Evolutionary conservation across 305 asterid species (phyloP), one percentile per base, ranked within the genome.

Genomic region (Salvia sclarea): DNA sequence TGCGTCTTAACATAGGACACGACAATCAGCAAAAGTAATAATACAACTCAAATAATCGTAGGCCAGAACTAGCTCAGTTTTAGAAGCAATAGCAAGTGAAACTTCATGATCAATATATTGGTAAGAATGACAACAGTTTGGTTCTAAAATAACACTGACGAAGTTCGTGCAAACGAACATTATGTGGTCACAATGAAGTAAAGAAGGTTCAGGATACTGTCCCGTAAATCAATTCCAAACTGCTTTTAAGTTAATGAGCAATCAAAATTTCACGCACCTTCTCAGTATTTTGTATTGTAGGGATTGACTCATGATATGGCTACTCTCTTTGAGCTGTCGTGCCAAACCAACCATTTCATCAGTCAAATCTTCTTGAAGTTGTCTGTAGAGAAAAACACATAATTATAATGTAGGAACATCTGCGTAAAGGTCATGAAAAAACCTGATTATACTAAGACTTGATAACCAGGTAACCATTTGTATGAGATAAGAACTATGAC

Each of bases 331-430:
- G 47, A 94, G 93, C 71, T 94, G 90, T 20, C 91, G 80, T 0
- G 96, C 97, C 81, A 94, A 85, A 64, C 65, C 83, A 75, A 87
- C 97, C 96, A 94, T 89, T 81, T 91, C 99, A 81, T 91, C 96
- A 0, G 95, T 91, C 83, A 94, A 79, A 72, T 85, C 89, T 69
- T 91, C 99, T 81, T 94, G 97, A 69, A 91, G 95, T 76, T 79
- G 90, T 82, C 99, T 91, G 95, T 45, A 54, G 43, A 69, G 47
- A 76, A 66, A 70, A 40, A 58, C 5, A 61, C 7, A 38, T 5
- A 17, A 31, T 64, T 14, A 45, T 58, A 48, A 22, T 24, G 22
- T 45, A 47, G 12, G 14, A 52, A 38, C 38, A 76, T 71, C 31
- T 18, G 10, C 25, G 47, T 37, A 66, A 72, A 49, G 56, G 14